Base-by-base conservation (phyloP, 768 basidiomycete genomes). In the Calvatia gigantea region DNA sequence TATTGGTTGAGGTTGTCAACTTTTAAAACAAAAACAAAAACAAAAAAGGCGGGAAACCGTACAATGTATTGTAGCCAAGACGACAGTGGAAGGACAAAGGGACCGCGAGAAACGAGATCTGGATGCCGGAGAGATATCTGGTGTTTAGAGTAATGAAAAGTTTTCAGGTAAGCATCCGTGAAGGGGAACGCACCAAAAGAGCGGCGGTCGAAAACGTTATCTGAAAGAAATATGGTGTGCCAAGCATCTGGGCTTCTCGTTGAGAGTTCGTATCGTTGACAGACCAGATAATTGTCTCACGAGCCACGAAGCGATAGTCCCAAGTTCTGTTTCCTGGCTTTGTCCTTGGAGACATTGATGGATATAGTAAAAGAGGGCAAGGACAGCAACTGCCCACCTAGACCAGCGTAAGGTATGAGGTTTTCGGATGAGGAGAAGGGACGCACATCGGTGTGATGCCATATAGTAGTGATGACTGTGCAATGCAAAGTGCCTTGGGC, bases 381-480 rank as follows among this genome's bases (percentile, higher is more conserved):
- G 58, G 3, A 75, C 62, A n/a, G 72, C 69, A 11, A 70, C 65
- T 43, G 69, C 65, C 69, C 70, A 73, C 71, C 70, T 73, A 33
- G 12, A 4, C 37, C 33, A 25, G 39, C 39, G 11, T 19, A 37
- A 14, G 33, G 42, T 23, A 21, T n/a, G 35, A 6, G 27, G 9
- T 32, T 19, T 14, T 25, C 7, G n/a, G 29, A 14, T 8, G 15
- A 19, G 42, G 28, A 37, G 19, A 25, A 3, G 14, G n/a, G n/a
- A 56, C 68, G 33, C 46, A 73, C 74, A 75, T 75, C 5, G 75
- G 75, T 17, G 63, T 67, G 8, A 73, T 73, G 5, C 74, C 75
- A 58, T 66, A 70, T 0, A 79, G 56, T 2, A 79, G 60, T 0
- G 77, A 68, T 1, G 76, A 67, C 60, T 81, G 79, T 12, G 70